These are phyloP conservation scores for Candida wancherniae DNA, from an alignment of 805 yeast genomes.

Conservation along the genomic window DNA sequence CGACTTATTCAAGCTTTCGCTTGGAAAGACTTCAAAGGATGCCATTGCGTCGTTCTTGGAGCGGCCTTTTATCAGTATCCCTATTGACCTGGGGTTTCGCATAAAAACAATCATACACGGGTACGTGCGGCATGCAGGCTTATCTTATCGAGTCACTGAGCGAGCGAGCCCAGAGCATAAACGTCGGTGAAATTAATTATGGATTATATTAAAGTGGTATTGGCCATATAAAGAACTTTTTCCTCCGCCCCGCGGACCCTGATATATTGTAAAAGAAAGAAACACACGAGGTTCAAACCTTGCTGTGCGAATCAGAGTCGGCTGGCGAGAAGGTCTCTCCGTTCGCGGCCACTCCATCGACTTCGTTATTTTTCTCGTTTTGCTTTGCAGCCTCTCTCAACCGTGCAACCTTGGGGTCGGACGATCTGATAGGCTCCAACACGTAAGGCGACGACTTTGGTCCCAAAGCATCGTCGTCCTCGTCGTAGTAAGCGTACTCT, in stretches of 20 bases:
- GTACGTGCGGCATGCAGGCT: no score
- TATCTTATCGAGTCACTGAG: no score
- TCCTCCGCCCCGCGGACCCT: no score
- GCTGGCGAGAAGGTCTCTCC: conserved; percentile 14
- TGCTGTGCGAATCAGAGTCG: conserved; percentile 14
- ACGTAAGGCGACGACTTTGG: conserved; percentile 43
- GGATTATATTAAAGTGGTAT: no score
- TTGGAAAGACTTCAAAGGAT: conserved; percentile 22
- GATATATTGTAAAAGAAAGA: no score
- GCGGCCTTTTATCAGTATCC: no score
- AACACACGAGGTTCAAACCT: no score
- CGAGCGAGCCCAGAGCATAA: no score
- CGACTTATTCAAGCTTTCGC: conserved; percentile 31
- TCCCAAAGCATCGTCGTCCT: conserved; percentile 34
- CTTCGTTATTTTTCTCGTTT: conserved; percentile 9
- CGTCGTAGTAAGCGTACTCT: conserved; percentile 73
- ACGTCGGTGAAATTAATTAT: no score
- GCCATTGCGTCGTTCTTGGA: conserved; percentile 12
- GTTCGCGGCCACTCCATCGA: conserved; percentile 12
- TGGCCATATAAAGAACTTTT: no score
- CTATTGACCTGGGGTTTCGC: no score
- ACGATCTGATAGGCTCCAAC: conserved; percentile 75
- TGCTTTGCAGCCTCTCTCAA: conserved; percentile 24
- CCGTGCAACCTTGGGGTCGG: conserved; percentile 35
- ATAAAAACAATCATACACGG: no score